Evolutionary conservation across 495 filamentous ascomycete genomes (phyloP), one percentile per base, ranked within the genome.

Genomic region (Mycothermus thermophilus): DNA sequence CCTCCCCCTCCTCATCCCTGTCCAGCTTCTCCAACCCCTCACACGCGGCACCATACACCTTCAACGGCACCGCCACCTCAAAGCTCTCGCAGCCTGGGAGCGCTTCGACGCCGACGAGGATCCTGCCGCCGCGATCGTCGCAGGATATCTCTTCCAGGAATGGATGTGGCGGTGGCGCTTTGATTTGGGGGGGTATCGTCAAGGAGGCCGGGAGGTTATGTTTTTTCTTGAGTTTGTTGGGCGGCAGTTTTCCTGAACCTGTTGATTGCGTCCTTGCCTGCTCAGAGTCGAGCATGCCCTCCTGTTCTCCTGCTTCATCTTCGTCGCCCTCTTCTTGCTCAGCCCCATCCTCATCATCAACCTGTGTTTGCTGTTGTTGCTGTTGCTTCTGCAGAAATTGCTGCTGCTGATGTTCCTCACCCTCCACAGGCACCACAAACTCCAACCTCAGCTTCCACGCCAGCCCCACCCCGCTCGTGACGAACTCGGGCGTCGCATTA

Each of bases 371-470:
- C 10, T 22, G 2, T 15, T 16, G 27, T 28, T 20, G 13, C 30
- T 12, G 17, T 35, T 20, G 22, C 27, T 16, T n/a, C 27, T 22
- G 34, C 15, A 12, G 21, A 41, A 41, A 26, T 20, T 41, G 21
- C 17, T 40, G 32, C n/a, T 32, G 35, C 14, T 31, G n/a, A n/a
- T n/a, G n/a, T n/a, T n/a, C n/a, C n/a, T n/a, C n/a, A n/a, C n/a
- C n/a, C n/a, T n/a, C 69, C 38, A 40, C 70, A 37, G 43, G 78
- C 59, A 38, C 83, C 8, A 93, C 80, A 55, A 97, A 95, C 57
- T 96, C 87, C 33, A 96, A 71, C 1, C 80, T 62, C 8, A 97
- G 54, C 56, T 75, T 78, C 90, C 90, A 97, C 41, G 80, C 79
- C 21, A 87, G 60, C 38, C 73, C 78, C 1, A 97, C 74, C 3